Evolutionary conservation across 2,329 filamentous ascomycete species (phyloP), one percentile per base, ranked within the genome.

Genomic region (Hirsutella rhossiliensis): DNA sequence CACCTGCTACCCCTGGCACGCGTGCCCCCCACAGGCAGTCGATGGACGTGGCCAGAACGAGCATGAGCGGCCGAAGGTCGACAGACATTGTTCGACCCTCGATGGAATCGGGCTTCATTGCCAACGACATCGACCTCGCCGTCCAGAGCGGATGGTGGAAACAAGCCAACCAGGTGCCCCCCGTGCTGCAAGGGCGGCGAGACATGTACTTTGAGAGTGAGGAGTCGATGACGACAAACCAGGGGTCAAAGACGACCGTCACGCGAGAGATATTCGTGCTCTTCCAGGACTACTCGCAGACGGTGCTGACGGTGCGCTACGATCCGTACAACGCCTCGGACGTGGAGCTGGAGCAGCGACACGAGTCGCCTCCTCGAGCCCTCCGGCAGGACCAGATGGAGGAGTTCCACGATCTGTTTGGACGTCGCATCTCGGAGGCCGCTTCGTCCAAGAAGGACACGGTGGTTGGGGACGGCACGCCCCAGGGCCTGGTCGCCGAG

Each of bases 231-330:
- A 76, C 82, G 13, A 73, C 76, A 11, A 80, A 81, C 50, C 76
- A 81, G 13, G 82, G 82, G 27, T 80, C 84, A 23, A 82, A 81
- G 59, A 79, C 79, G 1, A 75, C 73, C 1, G 69, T 94, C 18
- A 85, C 82, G 7, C 89, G 89, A 51, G 80, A 89, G 47, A 73
- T 96, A 37, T 92, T 84, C 54, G 71, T 97, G n/a, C 67, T 98
- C 9, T 98, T 87, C 67, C 82, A 88, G 56, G 92, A 98, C 65
- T 98, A 98, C 62, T 96, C 89, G 17, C 92, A 97, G 60, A 97
- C 90, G 0, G 73, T 94, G 50, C 76, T 98, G 55, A 87, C 82
- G 0, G 84, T 82, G 17, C 80, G 75, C 42, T 97, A 84, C 60
- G 85, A 95, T 59, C 70, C 81, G 1, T 76, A 80, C 43, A 80